Evolutionary conservation across 768 basidiomycete species (phyloP).

Genomic region (Amanita fuliginea): DNA sequence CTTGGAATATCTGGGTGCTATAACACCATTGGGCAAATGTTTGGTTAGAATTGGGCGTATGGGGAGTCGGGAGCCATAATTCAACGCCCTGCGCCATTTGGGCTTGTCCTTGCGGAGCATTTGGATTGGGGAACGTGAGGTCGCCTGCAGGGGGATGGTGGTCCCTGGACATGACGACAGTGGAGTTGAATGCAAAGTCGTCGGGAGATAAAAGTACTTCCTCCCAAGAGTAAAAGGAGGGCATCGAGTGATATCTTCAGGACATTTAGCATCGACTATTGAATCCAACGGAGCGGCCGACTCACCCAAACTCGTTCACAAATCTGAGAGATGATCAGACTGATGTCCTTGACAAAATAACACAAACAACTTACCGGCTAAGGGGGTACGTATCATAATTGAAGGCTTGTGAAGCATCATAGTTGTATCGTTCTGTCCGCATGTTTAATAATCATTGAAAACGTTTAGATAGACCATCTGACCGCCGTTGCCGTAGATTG

Average conservation of each 20-base stretch:
- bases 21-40: slow-evolving; percentile 58
- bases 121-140: slow-evolving; percentile 45
- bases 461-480: slow-evolving; percentile 3
- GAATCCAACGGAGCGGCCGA: background rate
- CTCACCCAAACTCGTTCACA: slow-evolving; percentile 49
- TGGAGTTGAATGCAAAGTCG: slow-evolving; percentile 49
- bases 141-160: slow-evolving; percentile 44
- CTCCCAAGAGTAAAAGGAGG: slow-evolving; percentile 51
- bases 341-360: background rate
- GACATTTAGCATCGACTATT: background rate
- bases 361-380: slow-evolving; percentile 20
- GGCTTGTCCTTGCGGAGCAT: slow-evolving; percentile 38
- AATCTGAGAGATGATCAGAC: slow-evolving; percentile 22
- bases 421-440: slow-evolving; percentile 41
- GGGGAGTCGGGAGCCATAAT: slow-evolving; percentile 44
- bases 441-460: background rate
- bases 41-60: slow-evolving; percentile 35
- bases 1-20: slow-evolving; percentile 51
- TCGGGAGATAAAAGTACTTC: slow-evolving; percentile 38
- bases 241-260: slow-evolving; percentile 48
- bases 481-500: slow-evolving; percentile 48
- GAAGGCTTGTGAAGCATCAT: slow-evolving; percentile 40
- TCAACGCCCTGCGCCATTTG: slow-evolving; percentile 43
- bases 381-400: slow-evolving; percentile 43
- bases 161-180: slow-evolving; percentile 42